phyloP scores from a whole-genome alignment of 1,139 yeast genomes.

The Geotrichum histeridarum region DNA sequence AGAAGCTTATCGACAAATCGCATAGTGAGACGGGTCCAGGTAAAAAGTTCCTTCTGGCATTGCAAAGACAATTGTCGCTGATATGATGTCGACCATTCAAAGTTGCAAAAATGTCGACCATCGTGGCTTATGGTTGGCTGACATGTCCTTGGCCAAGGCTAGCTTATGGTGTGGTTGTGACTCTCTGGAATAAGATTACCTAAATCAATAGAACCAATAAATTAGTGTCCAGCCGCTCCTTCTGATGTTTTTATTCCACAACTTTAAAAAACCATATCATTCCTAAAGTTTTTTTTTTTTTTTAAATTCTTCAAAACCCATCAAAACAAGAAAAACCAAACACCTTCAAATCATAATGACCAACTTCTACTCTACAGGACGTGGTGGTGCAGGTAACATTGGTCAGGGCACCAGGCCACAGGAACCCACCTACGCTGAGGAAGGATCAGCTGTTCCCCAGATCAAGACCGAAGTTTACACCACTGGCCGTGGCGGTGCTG shows the following conservation, averaged over 20 bases:
- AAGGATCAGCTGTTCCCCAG: slow-evolving; percentile 51
- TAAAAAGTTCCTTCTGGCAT: too few species aligned
- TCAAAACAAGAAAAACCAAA: neutral
- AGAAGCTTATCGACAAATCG: neutral
- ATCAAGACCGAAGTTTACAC: slow-evolving; percentile 55
- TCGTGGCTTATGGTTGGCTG: too few species aligned
- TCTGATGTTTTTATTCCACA: neutral
- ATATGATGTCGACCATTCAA: too few species aligned
- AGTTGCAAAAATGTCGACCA: too few species aligned
- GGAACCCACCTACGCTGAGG: slow-evolving; percentile 44
- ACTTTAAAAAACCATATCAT: neutral
- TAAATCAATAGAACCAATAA: neutral
- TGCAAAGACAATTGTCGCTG: too few species aligned
- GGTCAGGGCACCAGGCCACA: slow-evolving; percentile 45
- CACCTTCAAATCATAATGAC: neutral
- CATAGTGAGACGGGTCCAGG: too few species aligned
- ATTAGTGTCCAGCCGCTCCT: neutral
- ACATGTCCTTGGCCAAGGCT: too few species aligned
- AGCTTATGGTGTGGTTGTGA: too few species aligned
- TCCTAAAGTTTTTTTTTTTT: neutral
- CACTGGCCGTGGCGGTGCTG: slow-evolving; percentile 80
- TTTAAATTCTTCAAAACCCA: neutral
- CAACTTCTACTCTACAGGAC: slow-evolving; percentile 53
- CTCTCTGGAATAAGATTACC: slow-evolving; percentile 1
- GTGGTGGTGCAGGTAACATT: slow-evolving; percentile 80